Evolutionary conservation across 331 rosid species (phyloP).

Genomic region (Rhamnella rubrinervis): DNA sequence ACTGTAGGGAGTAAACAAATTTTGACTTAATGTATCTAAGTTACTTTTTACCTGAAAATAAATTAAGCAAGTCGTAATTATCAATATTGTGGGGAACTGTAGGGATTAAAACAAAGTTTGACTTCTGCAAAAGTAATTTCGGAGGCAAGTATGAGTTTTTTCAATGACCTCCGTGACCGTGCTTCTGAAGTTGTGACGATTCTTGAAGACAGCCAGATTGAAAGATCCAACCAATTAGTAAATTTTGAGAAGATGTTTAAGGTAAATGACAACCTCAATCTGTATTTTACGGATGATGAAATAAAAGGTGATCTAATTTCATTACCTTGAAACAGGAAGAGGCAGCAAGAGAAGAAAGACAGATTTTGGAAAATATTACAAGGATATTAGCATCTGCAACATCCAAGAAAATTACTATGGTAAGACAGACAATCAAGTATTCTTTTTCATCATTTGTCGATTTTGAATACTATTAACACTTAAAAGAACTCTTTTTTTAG

Average conservation of each 20-base stretch:
- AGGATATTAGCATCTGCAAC: constrained; percentile 57
- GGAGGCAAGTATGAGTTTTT: constrained; percentile 58
- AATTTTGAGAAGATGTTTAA: constrained; percentile 73
- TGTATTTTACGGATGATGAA: background rate
- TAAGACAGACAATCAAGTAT: constrained; percentile 8
- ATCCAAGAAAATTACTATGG: constrained; percentile 64
- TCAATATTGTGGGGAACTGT: constrained; percentile 26
- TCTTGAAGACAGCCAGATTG: constrained; percentile 61
- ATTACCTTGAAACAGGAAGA: constrained; percentile 59
- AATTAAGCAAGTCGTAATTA: constrained; percentile 2
- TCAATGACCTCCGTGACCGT: constrained; percentile 50
- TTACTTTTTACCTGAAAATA: background rate
- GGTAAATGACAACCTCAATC: constrained; percentile 32
- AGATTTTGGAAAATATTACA: constrained; percentile 62
- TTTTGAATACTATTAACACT: constrained; percentile 5
- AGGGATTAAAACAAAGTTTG: constrained; percentile 69
- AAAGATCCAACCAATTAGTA: constrained; percentile 48
- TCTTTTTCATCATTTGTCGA: background rate
- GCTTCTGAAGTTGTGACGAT: constrained; percentile 54
- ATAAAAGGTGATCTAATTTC: constrained; percentile 16
- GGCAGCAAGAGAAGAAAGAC: constrained; percentile 66
- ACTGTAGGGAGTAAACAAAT: constrained; percentile 62
- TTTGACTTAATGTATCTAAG: constrained; percentile 22
- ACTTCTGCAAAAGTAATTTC: constrained; percentile 60
- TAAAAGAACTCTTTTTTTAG: constrained; percentile 32